Percentiles rank a stretch among this genome's conserved stretches.
Evolutionary conservation across 805 yeast species (phyloP).

Genomic region (Saccharomycopsis fermentans): DNA sequence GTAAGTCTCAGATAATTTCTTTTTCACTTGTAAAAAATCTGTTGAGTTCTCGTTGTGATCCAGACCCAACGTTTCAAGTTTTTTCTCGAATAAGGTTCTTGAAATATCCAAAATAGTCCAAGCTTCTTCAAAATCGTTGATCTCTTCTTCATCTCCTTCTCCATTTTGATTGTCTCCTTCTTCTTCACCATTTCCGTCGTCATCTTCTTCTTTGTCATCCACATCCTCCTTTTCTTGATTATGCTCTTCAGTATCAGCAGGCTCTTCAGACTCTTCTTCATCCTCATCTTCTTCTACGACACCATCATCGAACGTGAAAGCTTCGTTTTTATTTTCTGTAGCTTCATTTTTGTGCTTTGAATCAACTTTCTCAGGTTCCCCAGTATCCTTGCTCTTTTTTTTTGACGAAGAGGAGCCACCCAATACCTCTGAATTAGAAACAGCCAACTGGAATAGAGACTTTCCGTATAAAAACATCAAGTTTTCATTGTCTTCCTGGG

Average conservation of each 20-base stretch:
- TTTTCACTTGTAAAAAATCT: constrained; percentile 29
- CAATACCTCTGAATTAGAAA: constrained; percentile 62
- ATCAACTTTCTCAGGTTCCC: constrained; percentile 14
- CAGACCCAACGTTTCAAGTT: constrained; percentile 26
- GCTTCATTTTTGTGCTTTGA: constrained; percentile 20
- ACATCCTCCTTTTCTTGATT: constrained; percentile 28
- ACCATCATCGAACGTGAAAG: constrained; percentile 17
- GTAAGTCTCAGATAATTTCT: constrained; percentile 61
- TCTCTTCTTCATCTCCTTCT: constrained; percentile 23
- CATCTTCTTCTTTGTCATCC: constrained; percentile 22
- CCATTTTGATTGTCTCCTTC: constrained; percentile 20
- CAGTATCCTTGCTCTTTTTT: constrained; percentile 17
- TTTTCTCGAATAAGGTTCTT: constrained; percentile 49
- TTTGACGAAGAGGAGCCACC: constrained; percentile 35
- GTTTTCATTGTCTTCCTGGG: constrained; percentile 58
- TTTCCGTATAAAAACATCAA: constrained; percentile 68
- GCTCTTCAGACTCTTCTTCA: constrained; percentile 22
- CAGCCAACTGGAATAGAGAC: constrained; percentile 69
- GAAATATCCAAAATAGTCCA: constrained; percentile 82
- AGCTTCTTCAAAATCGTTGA: constrained; percentile 56
- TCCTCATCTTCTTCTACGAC: constrained; percentile 23
- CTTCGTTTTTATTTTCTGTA: constrained; percentile 11
- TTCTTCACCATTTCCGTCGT: constrained; percentile 23
- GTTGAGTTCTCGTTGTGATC: constrained; percentile 23
- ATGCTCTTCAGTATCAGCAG: constrained; percentile 21